Evolutionary conservation across 768 basidiomycete species (phyloP).

Genomic region (Paxillus involutus): DNA sequence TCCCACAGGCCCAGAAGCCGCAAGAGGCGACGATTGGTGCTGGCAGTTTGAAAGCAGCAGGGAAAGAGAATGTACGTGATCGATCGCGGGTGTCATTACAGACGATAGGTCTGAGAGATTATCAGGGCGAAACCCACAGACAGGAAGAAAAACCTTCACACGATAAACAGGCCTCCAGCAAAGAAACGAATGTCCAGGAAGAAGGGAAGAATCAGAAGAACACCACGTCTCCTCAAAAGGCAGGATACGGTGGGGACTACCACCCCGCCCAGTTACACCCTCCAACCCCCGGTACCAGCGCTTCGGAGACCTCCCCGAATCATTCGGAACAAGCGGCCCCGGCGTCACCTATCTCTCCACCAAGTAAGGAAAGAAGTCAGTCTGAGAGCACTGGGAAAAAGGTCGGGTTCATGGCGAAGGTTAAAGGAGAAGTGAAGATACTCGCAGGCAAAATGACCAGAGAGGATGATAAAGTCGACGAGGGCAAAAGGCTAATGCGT

Average conservation of each 20-base stretch:
- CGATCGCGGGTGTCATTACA: background rate
- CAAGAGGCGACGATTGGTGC: background rate
- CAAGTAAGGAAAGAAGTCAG: background rate
- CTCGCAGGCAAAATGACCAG: conserved; percentile 30
- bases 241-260: conserved; percentile 18
- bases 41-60: background rate
- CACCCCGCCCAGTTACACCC: conserved; percentile 31
- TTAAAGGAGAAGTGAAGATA: conserved; percentile 35
- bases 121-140: background rate
- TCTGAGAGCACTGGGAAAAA: conserved; percentile 17
- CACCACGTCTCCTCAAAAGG: background rate
- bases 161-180: background rate
- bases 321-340: background rate
- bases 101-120: background rate
- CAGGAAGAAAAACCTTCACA: background rate
- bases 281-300: conserved; percentile 19
- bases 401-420: conserved; percentile 26
- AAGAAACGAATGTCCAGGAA: background rate
- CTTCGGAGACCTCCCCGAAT: background rate
- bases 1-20: background rate
- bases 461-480: conserved; percentile 27
- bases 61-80: background rate
- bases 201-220: conserved; percentile 1
- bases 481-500: conserved; percentile 28
- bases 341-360: too few species aligned